These are phyloP conservation scores for Exophiala lecanii-corni DNA, from an alignment of 2,329 filamentous ascomycete genomes.

Conservation along the genomic window DNA sequence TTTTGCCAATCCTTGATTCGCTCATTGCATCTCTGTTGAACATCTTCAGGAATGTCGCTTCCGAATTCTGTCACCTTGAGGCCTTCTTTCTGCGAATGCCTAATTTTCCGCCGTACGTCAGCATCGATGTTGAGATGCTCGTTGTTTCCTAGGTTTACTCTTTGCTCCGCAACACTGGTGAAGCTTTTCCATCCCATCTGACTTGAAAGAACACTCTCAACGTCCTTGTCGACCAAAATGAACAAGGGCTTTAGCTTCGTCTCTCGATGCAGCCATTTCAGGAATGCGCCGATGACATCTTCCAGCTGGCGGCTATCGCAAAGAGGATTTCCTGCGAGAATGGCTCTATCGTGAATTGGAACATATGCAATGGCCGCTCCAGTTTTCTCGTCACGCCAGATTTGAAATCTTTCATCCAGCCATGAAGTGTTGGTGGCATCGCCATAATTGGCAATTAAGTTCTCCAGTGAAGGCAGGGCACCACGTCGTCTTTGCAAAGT, in stretches of 20 bases:
- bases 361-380: slow-evolving; percentile 75
- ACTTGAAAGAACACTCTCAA: slow-evolving; percentile 66
- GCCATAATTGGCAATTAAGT: slow-evolving; percentile 82
- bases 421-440: slow-evolving; percentile 82
- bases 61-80: slow-evolving; percentile 68
- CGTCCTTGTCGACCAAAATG: slow-evolving; percentile 67
- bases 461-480: slow-evolving; percentile 53
- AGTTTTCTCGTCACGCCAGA: slow-evolving; percentile 68
- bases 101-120: slow-evolving; percentile 59
- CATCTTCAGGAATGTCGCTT: slow-evolving; percentile 53
- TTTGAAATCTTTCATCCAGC: slow-evolving; percentile 74
- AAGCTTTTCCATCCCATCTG: slow-evolving; percentile 75
- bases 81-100: slow-evolving; percentile 69
- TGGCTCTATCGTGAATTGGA: slow-evolving; percentile 64
- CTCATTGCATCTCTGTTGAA: slow-evolving; percentile 59
- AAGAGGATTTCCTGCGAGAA: slow-evolving; percentile 73
- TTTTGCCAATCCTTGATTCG: slow-evolving; percentile 69
- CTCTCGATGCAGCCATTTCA: slow-evolving; percentile 60
- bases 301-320: slow-evolving; percentile 67
- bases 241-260: slow-evolving; percentile 64
- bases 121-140: slow-evolving; percentile 50
- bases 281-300: slow-evolving; percentile 62
- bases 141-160: slow-evolving; percentile 63
- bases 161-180: slow-evolving; percentile 73
- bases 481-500: slow-evolving; percentile 56